Percentiles rank a stretch among this genome's conserved stretches.
phyloP scores from a whole-genome alignment of 176 grass and related monocot species.

The Metroxylon sagu region DNA sequence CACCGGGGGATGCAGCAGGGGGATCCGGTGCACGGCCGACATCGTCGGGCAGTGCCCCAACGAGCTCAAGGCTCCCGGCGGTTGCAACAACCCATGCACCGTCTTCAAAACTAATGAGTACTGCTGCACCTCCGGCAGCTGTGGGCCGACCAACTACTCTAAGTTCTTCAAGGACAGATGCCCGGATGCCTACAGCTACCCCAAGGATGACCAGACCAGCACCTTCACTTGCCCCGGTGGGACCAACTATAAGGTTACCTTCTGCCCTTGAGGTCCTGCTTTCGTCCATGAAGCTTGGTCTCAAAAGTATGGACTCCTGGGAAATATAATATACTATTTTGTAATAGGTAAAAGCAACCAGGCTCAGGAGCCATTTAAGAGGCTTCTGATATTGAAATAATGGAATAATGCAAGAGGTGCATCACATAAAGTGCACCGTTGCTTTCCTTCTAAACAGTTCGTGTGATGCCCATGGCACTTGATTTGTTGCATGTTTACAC shows the following conservation, averaged over 20 bases:
- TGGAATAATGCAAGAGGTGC: too few species aligned
- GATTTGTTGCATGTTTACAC: too few species aligned
- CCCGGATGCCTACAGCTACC: constrained; percentile 41
- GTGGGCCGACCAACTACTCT: constrained; percentile 31
- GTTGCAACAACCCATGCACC: constrained; percentile 37
- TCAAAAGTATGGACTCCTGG: too few species aligned
- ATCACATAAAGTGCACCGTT: too few species aligned
- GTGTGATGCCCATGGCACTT: too few species aligned
- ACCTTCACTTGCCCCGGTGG: constrained; percentile 32
- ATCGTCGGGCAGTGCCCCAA: constrained; percentile 29
- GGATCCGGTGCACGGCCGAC: constrained; percentile 13
- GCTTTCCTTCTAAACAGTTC: too few species aligned
- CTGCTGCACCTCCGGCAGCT: constrained; percentile 20
- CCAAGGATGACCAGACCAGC: constrained; percentile 24
- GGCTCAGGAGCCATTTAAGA: too few species aligned
- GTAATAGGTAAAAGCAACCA: too few species aligned
- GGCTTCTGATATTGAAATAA: too few species aligned
- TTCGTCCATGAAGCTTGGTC: too few species aligned
- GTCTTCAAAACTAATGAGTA: constrained; percentile 28
- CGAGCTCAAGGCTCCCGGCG: constrained; percentile 14
- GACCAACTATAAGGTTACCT: constrained; percentile 39
- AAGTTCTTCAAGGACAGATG: constrained; percentile 37
- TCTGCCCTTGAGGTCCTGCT: constrained; percentile 25
- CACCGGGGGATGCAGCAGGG: constrained; percentile 9
- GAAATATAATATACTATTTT: too few species aligned